Conservation (phyloP, 208 protist species). For the Tritrichomonas musculus region DNA sequence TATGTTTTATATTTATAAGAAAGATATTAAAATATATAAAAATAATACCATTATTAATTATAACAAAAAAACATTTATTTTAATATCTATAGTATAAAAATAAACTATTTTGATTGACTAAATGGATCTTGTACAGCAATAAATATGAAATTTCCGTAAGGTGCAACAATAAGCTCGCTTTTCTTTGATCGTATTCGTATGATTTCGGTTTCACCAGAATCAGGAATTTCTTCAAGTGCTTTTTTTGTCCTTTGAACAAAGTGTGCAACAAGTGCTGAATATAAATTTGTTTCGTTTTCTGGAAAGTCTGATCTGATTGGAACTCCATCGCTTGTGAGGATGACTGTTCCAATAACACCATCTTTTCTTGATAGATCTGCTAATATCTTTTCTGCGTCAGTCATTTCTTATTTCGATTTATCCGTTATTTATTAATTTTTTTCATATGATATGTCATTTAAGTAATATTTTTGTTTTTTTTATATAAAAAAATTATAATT, state of each 20-base stretch:
- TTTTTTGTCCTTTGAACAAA: constrained; percentile 10
- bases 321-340: neutral
- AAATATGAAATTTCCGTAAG: constrained; percentile 19
- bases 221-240: neutral
- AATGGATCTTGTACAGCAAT: constrained; percentile 25
- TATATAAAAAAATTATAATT: too few species aligned
- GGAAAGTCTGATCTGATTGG: neutral
- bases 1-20: neutral
- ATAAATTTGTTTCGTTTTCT: constrained; percentile 15
- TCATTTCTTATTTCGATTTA: too few species aligned
- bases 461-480: too few species aligned
- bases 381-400: constrained; percentile 26
- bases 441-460: too few species aligned
- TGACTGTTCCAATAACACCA: constrained; percentile 19
- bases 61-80: neutral
- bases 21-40: neutral
- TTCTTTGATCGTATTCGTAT: constrained; percentile 1
- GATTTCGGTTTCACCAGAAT: neutral
- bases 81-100: neutral
- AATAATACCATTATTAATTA: neutral
- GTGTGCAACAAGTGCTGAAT: constrained; percentile 10
- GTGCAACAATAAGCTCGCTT: neutral
- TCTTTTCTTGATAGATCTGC: neutral
- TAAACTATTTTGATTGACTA: neutral
- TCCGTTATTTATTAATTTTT: too few species aligned